Evolutionary conservation across 148 eudicot genomes (phyloP), one percentile per base, ranked within the genome.

Genomic region (Selenicereus undatus): DNA sequence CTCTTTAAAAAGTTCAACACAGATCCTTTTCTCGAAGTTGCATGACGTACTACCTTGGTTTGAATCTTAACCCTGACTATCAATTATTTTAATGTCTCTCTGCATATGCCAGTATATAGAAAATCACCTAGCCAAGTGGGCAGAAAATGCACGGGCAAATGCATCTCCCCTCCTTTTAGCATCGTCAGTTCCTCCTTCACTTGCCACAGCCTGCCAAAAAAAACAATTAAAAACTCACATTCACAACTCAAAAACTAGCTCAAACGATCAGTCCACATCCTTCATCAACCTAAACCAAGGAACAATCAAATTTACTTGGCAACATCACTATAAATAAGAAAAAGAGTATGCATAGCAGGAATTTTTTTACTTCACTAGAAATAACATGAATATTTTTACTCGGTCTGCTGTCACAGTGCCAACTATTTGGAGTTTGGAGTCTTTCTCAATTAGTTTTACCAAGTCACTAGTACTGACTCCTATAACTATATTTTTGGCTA

Each of bases 141-240:
- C 99, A 82, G 98, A 96, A 87, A 96, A 93, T 78, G 99, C 99
- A 84, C 95, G 95, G 87, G 99, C 97, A 88, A 96, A 96, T 54
- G 99, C 99, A 89, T 96, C 97, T 26, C 97, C 99, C 83, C 98
- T 87, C 83, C 97, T 89, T 87, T 90, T 96, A 84, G 99, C 98
- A 88, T 96, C 99, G 78, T 92, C 95, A 0, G 99, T 94, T 69
- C 98, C 95, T 77, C 99, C 99, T 90, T 96, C 99, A 85, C 99
- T 96, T 65, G 98, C 99, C 77, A 96, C 99, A 78, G 99, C 99
- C 99, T 96, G 84, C 60, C 9, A 86, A 78, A 80, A 80, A 32
- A 42, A 78, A 71, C 30, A 58, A 22, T 20, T 7, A 73, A 64
- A 70, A 80, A 56, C 22, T 56, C 62, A 56, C 22, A 16, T 5